Evolutionary conservation across 225 moss, liverwort and hornwort species (phyloP).

Genomic region (Rhytidiadelphus loreus): DNA sequence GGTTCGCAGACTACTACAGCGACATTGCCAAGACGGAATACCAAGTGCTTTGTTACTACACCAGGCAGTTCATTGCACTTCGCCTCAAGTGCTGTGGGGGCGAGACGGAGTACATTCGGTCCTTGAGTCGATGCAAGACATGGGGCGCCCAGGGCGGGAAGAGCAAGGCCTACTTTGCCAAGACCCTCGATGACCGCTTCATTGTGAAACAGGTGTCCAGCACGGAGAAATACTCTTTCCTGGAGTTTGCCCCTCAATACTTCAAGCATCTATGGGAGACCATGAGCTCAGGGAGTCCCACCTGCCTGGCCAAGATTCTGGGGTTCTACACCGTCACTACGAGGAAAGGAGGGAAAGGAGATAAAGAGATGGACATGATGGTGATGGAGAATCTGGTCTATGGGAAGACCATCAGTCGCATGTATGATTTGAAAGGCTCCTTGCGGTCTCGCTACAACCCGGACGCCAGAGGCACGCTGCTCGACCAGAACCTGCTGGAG

Average conservation of each 20-base stretch:
- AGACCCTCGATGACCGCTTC: conserved; percentile 63
- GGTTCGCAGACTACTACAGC: conserved; percentile 13
- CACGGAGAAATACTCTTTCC: conserved; percentile 55
- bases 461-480: conserved; percentile 33
- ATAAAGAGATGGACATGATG: conserved; percentile 47
- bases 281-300: conserved; percentile 45
- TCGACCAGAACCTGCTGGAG: conserved; percentile 48
- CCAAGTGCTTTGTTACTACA: conserved; percentile 38
- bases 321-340: conserved; percentile 48
- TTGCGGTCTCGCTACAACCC: conserved; percentile 38
- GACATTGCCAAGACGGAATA: conserved; percentile 32
- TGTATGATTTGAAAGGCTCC: conserved; percentile 58
- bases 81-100: conserved; percentile 43
- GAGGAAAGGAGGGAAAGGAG: conserved; percentile 30
- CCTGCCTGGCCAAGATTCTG: conserved; percentile 54
- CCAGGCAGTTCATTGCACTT: conserved; percentile 46
- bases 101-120: conserved; percentile 35
- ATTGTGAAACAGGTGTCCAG: conserved; percentile 57
- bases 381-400: conserved; percentile 66
- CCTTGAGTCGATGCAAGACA: conserved; percentile 50
- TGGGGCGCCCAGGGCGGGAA: conserved; percentile 60
- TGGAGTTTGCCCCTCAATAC: conserved; percentile 56
- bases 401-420: conserved; percentile 23
- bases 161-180: conserved; percentile 56
- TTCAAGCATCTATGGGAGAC: conserved; percentile 44